A percentile compares a stretch with the other conserved stretches of the same genome.
Evolutionary conservation across 352 stramenopile species (phyloP).

Genomic region (Phytopythium chamaehyphon): DNA sequence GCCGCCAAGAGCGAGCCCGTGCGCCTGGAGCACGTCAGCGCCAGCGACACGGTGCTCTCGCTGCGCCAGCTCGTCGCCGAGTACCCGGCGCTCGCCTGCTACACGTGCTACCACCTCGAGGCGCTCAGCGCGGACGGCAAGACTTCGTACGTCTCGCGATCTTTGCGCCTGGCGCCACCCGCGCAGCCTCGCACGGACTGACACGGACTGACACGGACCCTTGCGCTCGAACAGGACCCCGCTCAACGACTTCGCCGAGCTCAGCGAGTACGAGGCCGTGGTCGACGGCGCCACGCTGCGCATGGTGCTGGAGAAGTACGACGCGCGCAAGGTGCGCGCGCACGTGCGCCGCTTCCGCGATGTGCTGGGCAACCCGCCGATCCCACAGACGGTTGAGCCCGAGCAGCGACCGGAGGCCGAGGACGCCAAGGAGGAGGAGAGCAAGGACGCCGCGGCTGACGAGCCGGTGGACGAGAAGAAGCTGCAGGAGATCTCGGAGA

Average conservation of each 20-base stretch:
- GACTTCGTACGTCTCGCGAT: slow-evolving; percentile 24
- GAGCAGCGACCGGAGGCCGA: slow-evolving; percentile 13
- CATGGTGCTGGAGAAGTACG: slow-evolving; percentile 87
- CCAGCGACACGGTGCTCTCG: slow-evolving; percentile 72
- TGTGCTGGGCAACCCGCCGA: slow-evolving; percentile 76
- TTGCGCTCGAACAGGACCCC: slow-evolving; percentile 25
- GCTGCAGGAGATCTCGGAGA: slow-evolving; percentile 70
- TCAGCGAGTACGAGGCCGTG: slow-evolving; percentile 75
- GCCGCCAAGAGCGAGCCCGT: slow-evolving; percentile 22
- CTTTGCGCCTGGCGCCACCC: neutral
- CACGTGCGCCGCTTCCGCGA: slow-evolving; percentile 85
- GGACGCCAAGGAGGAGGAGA: slow-evolving; percentile 9
- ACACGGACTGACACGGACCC: neutral
- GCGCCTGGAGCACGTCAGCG: slow-evolving; percentile 66
- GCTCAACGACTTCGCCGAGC: slow-evolving; percentile 86
- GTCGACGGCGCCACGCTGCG: slow-evolving; percentile 56
- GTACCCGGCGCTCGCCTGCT: slow-evolving; percentile 75
- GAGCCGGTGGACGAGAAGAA: slow-evolving; percentile 37
- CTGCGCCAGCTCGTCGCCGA: slow-evolving; percentile 82
- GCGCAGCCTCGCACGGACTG: too few species aligned
- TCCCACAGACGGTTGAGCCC: slow-evolving; percentile 37
- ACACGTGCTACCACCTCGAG: slow-evolving; percentile 87
- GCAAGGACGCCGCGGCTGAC: slow-evolving; percentile 11
- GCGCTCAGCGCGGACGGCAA: slow-evolving; percentile 20
- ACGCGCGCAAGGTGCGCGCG: slow-evolving; percentile 75